These are phyloP conservation scores for Tubosaeta sp. DNA, from an alignment of 768 basidiomycete genomes.

Conservation along the genomic window DNA sequence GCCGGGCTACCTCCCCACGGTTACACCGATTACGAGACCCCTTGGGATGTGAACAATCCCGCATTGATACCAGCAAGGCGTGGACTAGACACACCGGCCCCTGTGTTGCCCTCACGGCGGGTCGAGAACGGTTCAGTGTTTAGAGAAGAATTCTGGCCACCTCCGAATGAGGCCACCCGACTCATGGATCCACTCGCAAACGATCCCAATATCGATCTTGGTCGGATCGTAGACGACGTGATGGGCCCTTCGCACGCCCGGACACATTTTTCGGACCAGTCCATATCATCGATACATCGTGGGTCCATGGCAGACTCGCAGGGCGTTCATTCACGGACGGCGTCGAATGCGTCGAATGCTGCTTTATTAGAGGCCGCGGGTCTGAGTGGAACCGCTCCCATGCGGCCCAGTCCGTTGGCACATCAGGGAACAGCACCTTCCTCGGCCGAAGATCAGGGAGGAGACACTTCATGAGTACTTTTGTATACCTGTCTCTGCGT, in stretches of 20 bases:
- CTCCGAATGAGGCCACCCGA: conserved; percentile 30
- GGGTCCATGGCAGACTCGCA: conserved; percentile 9
- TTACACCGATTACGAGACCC: conserved; percentile 19
- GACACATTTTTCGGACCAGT: conserved; percentile 20
- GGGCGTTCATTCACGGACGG: conserved; percentile 16
- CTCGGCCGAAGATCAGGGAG: neutral
- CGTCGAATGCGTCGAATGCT: conserved; percentile 19
- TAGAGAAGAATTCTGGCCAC: conserved; percentile 44
- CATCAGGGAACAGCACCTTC: neutral
- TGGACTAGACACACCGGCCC: neutral
- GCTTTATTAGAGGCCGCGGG: conserved; percentile 24
- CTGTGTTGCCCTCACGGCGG: neutral
- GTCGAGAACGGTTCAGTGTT: conserved; percentile 46
- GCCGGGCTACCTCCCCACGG: conserved; percentile 1
- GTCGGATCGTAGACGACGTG: conserved; percentile 44
- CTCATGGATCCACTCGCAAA: conserved; percentile 17
- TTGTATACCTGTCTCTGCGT: neutral
- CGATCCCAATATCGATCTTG: conserved; percentile 33
- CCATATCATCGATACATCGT: conserved; percentile 21
- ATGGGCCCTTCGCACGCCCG: conserved; percentile 37
- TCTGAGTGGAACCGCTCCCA: conserved; percentile 4
- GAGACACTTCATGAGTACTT: neutral
- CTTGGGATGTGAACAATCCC: conserved; percentile 16
- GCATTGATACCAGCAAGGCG: neutral
- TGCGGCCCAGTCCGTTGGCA: conserved; percentile 21